Evolutionary conservation across 352 stramenopile genomes (phyloP).

Genomic region (Phytophthora sansomeana): DNA sequence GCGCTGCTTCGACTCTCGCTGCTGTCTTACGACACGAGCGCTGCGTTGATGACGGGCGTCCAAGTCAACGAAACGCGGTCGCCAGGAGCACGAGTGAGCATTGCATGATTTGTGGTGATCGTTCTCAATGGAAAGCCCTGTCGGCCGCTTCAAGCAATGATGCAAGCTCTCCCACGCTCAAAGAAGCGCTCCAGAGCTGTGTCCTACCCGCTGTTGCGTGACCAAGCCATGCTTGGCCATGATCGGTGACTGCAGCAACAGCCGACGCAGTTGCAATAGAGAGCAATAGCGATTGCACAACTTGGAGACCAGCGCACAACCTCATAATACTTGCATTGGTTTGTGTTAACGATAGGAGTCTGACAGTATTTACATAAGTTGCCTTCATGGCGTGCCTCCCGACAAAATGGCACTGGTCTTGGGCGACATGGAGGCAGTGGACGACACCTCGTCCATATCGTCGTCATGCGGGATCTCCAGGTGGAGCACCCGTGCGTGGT

Average conservation of each 20-base stretch:
- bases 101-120: slow-evolving; percentile 22
- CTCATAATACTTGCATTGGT: slow-evolving; percentile 36
- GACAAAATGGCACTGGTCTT: slow-evolving; percentile 43
- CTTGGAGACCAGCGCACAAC: neutral
- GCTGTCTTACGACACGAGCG: neutral
- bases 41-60: slow-evolving; percentile 7
- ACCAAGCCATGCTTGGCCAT: neutral
- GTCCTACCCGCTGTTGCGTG: slow-evolving; percentile 14
- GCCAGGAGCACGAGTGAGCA: slow-evolving; percentile 4
- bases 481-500: slow-evolving; percentile 37
- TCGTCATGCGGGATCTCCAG: slow-evolving; percentile 39
- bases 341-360: slow-evolving; percentile 26
- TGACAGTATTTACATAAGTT: slow-evolving; percentile 34
- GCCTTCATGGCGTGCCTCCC: slow-evolving; percentile 12
- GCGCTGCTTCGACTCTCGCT: slow-evolving; percentile 8
- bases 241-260: slow-evolving; percentile 1
- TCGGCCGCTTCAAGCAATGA: slow-evolving; percentile 24
- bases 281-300: slow-evolving; percentile 21
- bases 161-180: slow-evolving; percentile 6
- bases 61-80: slow-evolving; percentile 5
- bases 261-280: slow-evolving; percentile 29
- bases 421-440: slow-evolving; percentile 34
- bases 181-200: slow-evolving; percentile 12
- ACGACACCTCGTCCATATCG: slow-evolving; percentile 38
- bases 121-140: slow-evolving; percentile 18